Percentiles rank a stretch among this genome's conserved stretches.
These are phyloP conservation scores for Mycogone perniciosa DNA, from an alignment of 2,329 filamentous ascomycete species.

Conservation along the genomic window DNA sequence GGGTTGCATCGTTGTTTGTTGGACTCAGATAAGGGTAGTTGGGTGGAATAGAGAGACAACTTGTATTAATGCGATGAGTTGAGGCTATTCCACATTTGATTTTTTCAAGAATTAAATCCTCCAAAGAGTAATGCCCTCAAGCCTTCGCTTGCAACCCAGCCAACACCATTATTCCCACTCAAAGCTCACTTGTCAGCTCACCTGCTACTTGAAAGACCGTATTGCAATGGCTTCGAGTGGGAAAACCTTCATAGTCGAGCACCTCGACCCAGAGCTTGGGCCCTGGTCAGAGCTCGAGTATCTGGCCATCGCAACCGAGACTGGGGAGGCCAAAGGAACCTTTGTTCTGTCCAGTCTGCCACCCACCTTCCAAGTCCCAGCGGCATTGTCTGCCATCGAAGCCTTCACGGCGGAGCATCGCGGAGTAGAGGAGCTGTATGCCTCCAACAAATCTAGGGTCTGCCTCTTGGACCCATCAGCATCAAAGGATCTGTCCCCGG, in stretches of 20 bases:
- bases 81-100: no score
- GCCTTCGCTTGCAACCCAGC: neutral
- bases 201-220: neutral
- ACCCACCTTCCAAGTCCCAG: slow-evolving; percentile 57
- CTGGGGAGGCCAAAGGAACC: slow-evolving; percentile 54
- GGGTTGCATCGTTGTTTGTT: no score
- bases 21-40: no score
- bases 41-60: no score
- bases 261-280: slow-evolving; percentile 90
- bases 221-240: slow-evolving; percentile 31
- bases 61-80: no score
- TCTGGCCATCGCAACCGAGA: slow-evolving; percentile 77
- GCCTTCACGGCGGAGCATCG: slow-evolving; percentile 66
- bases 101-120: no score
- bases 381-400: slow-evolving; percentile 45
- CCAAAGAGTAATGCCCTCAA: neutral
- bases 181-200: neutral
- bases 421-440: slow-evolving; percentile 79
- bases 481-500: slow-evolving; percentile 70
- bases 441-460: slow-evolving; percentile 64
- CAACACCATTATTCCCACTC: neutral
- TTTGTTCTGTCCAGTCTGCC: slow-evolving; percentile 84
- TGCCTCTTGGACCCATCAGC: slow-evolving; percentile 88
- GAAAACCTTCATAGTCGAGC: slow-evolving; percentile 90
- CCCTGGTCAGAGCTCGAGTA: slow-evolving; percentile 95